A percentile compares a stretch with the other conserved stretches of the same genome.
Evolutionary conservation across 75 land plant genomes (phyloP).

Genomic region (Cupressus sempervirens): DNA sequence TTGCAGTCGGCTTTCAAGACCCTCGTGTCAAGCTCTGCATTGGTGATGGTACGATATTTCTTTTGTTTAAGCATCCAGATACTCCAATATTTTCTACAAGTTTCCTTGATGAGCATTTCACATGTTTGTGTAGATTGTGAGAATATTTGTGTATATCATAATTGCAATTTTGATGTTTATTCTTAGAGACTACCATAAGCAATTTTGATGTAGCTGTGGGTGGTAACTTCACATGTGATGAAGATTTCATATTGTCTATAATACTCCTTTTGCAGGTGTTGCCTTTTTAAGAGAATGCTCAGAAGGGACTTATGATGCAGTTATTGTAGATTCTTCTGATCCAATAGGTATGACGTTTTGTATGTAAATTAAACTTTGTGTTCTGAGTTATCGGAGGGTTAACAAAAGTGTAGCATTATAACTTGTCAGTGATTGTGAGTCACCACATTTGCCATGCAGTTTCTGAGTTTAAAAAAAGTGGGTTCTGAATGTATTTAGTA

Average conservation of each 20-base stretch:
- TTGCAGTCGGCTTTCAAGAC: conserved; percentile 84
- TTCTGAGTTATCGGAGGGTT: background rate
- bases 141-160: background rate
- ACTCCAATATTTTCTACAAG: background rate
- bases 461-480: too few relatives aligned
- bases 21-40: conserved; percentile 84
- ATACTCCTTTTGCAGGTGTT: conserved; percentile 58
- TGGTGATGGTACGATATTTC: conserved; percentile 77
- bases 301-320: conserved; percentile 90
- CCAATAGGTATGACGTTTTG: conserved; percentile 62
- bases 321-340: conserved; percentile 97
- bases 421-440: too few relatives aligned
- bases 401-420: too few relatives aligned
- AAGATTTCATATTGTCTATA: background rate
- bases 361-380: background rate
- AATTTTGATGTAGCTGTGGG: background rate
- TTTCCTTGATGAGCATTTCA: background rate
- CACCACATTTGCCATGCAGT: too few relatives aligned
- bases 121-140: background rate
- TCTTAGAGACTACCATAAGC: background rate
- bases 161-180: background rate
- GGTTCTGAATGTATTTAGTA: too few relatives aligned
- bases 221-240: background rate
- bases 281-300: conserved; percentile 69
- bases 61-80: background rate